Conservation (phyloP, 2,329 filamentous ascomycete genomes). For the Myriangium duriaei region DNA sequence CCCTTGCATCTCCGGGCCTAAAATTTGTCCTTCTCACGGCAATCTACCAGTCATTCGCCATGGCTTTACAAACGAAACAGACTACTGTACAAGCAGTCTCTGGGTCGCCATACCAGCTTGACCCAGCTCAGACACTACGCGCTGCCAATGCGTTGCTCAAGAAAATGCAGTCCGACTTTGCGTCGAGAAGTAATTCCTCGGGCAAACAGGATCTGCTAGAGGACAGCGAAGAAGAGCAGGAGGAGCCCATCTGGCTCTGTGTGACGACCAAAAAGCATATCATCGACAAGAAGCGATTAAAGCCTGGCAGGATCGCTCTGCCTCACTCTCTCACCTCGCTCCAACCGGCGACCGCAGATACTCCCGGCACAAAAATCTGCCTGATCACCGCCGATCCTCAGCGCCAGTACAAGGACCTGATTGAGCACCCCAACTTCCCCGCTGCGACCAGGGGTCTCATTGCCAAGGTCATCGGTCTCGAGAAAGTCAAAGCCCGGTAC, state of each 20-base stretch:
- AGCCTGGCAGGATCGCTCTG: constrained; percentile 62
- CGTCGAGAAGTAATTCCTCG: constrained; percentile 35
- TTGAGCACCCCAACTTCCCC: constrained; percentile 53
- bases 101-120: constrained; percentile 29
- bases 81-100: constrained; percentile 12
- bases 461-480: constrained; percentile 58
- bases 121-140: constrained; percentile 40
- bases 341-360: constrained; percentile 30
- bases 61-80: background rate
- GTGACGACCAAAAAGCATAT: constrained; percentile 55
- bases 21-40: too few species aligned
- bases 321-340: constrained; percentile 43
- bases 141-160: constrained; percentile 48
- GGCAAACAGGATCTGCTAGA: constrained; percentile 43
- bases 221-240: constrained; percentile 35
- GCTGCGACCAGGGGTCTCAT: constrained; percentile 35
- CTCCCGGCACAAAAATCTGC: constrained; percentile 52
- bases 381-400: constrained; percentile 75
- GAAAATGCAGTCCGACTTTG: constrained; percentile 30
- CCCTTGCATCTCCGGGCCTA: too few species aligned
- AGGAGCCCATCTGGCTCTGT: constrained; percentile 46
- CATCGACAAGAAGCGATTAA: constrained; percentile 62
- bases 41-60: too few species aligned
- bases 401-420: constrained; percentile 78
- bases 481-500: constrained; percentile 81